These are phyloP conservation scores for Macrophomina pseudophaseolina DNA, from an alignment of 2,329 filamentous ascomycete species.

Conservation along the genomic window DNA sequence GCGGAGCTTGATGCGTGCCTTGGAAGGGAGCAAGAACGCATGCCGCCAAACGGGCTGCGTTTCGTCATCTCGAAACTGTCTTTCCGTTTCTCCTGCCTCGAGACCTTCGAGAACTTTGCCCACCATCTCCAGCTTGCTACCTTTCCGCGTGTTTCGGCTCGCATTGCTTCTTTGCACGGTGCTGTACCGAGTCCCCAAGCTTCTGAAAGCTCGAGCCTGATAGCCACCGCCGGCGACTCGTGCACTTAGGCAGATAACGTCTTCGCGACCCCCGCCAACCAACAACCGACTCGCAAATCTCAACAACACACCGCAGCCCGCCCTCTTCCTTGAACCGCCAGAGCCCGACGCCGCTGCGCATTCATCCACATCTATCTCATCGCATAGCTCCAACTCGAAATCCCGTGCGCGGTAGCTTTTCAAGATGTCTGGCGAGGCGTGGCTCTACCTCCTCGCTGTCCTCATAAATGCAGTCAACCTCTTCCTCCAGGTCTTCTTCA, in stretches of 20 bases:
- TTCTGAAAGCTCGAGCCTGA: conserved; percentile 9
- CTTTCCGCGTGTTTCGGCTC: not conserved
- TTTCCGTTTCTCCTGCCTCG: not conserved
- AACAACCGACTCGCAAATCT: conserved; percentile 25
- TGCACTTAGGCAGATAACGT: conserved; percentile 23
- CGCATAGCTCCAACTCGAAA: not conserved
- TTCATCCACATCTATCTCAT: not conserved
- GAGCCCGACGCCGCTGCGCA: conserved; percentile 3
- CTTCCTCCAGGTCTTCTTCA: conserved; percentile 99
- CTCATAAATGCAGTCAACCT: conserved; percentile 99
- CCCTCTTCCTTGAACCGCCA: conserved; percentile 6
- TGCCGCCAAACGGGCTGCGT: conserved; percentile 17
- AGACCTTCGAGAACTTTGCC: not conserved
- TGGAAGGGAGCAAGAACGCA: conserved; percentile 6
- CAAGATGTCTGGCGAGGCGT: conserved; percentile 95
- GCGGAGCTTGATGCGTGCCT: conserved; percentile 25
- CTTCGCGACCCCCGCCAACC: conserved; percentile 27
- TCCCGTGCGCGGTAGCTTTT: conserved; percentile 20
- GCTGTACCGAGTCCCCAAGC: conserved; percentile 8
- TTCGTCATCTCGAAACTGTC: conserved; percentile 21
- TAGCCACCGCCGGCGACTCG: conserved; percentile 13
- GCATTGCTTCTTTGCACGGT: conserved; percentile 9
- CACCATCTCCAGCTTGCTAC: not conserved
- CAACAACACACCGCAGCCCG: conserved; percentile 19
- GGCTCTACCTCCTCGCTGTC: conserved; percentile 97